phyloP scores from a whole-genome alignment of 1,139 yeast species.

The Lodderomyces elongisporus region DNA sequence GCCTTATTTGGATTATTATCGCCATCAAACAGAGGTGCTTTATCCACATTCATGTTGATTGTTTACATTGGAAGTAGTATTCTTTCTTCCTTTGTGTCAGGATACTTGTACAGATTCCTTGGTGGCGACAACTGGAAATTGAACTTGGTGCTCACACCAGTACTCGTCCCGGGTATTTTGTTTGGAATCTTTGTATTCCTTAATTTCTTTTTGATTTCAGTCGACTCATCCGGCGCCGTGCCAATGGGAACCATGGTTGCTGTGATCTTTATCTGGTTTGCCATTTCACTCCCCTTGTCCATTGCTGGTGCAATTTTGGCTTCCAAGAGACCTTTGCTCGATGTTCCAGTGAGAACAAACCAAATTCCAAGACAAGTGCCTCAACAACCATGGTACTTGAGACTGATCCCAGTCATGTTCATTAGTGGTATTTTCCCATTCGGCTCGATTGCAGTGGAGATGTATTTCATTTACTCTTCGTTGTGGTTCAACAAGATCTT shows the following conservation, averaged over 20 bases:
- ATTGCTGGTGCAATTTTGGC: slow-evolving; percentile 76
- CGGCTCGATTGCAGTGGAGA: slow-evolving; percentile 90
- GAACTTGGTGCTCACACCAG: slow-evolving; percentile 77
- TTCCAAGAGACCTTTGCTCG: slow-evolving; percentile 54
- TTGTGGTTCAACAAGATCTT: slow-evolving; percentile 92
- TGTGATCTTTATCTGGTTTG: slow-evolving; percentile 77
- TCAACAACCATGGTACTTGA: slow-evolving; percentile 78
- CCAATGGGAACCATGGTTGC: slow-evolving; percentile 89
- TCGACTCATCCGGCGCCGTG: slow-evolving; percentile 87
- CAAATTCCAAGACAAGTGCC: slow-evolving; percentile 98
- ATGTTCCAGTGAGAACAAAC: slow-evolving; percentile 78
- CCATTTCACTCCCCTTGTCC: slow-evolving; percentile 80
- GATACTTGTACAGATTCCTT: slow-evolving; percentile 78
- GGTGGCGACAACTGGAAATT: slow-evolving; percentile 91
- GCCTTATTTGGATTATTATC: slow-evolving; percentile 88
- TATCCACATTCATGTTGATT: slow-evolving; percentile 84
- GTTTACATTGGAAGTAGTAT: slow-evolving; percentile 75
- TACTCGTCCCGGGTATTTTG: slow-evolving; percentile 74
- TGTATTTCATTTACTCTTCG: slow-evolving; percentile 83
- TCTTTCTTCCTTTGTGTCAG: slow-evolving; percentile 82
- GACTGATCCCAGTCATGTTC: slow-evolving; percentile 60
- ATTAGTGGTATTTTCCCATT: slow-evolving; percentile 92
- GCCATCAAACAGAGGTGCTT: slow-evolving; percentile 91
- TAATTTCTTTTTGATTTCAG: slow-evolving; percentile 78
- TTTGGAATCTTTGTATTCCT: slow-evolving; percentile 61